phyloP scores from a whole-genome alignment of 495 filamentous ascomycete species.

The Talaromyces liani region DNA sequence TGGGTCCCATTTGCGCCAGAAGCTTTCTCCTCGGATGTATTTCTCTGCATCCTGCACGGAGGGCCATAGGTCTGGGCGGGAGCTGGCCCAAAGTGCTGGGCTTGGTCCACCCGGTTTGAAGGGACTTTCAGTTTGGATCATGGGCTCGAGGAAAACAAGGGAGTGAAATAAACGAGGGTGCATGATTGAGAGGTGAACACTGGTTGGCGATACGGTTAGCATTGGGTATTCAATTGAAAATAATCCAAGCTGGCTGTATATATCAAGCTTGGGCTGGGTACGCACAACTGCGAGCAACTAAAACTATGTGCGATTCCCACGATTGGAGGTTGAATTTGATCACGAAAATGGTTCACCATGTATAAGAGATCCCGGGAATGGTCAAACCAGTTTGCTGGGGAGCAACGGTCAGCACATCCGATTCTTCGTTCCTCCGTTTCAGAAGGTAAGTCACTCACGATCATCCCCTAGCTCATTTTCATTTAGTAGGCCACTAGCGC shows the following conservation, averaged over 20 bases:
- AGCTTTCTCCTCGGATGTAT: neutral
- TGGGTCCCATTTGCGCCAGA: slow-evolving; percentile 41
- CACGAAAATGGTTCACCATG: slow-evolving; percentile 66
- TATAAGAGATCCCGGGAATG: slow-evolving; percentile 68
- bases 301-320: slow-evolving; percentile 78
- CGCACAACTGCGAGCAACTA: slow-evolving; percentile 54
- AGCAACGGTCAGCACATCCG: neutral
- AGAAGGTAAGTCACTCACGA: slow-evolving; percentile 35
- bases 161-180: slow-evolving; percentile 65
- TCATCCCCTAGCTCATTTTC: slow-evolving; percentile 60
- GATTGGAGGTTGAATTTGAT: slow-evolving; percentile 64
- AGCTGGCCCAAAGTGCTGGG: slow-evolving; percentile 28
- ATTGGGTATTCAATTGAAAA: neutral
- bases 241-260: neutral
- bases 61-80: slow-evolving; percentile 52
- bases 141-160: slow-evolving; percentile 61
- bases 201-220: slow-evolving; percentile 1
- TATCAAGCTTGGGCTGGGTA: neutral
- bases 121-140: slow-evolving; percentile 39
- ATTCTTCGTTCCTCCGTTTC: neutral
- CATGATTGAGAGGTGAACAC: slow-evolving; percentile 47
- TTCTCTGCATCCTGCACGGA: slow-evolving; percentile 18
- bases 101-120: slow-evolving; percentile 3
- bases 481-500: slow-evolving; percentile 59
- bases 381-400: slow-evolving; percentile 59